Conservation (phyloP, 2,329 filamentous ascomycete species). For the Phialophora macrospora region DNA sequence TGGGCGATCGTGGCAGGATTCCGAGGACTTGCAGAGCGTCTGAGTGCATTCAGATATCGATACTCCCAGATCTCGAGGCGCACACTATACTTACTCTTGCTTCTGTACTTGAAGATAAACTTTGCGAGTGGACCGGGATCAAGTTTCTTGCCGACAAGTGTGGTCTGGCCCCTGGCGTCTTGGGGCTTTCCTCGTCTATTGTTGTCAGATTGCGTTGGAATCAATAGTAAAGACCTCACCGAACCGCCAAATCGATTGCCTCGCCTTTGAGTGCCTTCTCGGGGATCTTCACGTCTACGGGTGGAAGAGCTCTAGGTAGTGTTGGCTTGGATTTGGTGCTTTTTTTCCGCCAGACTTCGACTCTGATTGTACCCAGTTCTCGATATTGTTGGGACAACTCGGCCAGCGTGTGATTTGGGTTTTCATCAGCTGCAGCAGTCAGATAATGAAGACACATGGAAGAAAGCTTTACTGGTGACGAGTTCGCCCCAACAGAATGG, state of each 20-base stretch:
- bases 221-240: not conserved
- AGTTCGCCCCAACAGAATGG: not conserved
- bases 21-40: not conserved
- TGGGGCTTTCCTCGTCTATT: not conserved
- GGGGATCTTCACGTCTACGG: not conserved
- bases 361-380: not conserved
- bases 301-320: not conserved
- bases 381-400: not conserved
- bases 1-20: not conserved
- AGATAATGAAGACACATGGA: not conserved
- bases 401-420: not conserved
- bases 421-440: not conserved
- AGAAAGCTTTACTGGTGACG: not conserved
- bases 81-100: not conserved
- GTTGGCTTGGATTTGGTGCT: not conserved
- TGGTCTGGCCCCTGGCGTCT: not conserved
- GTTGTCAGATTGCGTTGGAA: not conserved
- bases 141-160: not conserved
- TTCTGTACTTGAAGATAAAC: slow-evolving; percentile 1
- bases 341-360: slow-evolving; percentile 1
- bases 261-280: slow-evolving; percentile 1
- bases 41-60: not conserved
- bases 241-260: not conserved
- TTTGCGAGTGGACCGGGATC: not conserved
- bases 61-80: not conserved